These are phyloP conservation scores for Pichia kluyveri DNA, from an alignment of 805 yeast genomes.

Conservation along the genomic window DNA sequence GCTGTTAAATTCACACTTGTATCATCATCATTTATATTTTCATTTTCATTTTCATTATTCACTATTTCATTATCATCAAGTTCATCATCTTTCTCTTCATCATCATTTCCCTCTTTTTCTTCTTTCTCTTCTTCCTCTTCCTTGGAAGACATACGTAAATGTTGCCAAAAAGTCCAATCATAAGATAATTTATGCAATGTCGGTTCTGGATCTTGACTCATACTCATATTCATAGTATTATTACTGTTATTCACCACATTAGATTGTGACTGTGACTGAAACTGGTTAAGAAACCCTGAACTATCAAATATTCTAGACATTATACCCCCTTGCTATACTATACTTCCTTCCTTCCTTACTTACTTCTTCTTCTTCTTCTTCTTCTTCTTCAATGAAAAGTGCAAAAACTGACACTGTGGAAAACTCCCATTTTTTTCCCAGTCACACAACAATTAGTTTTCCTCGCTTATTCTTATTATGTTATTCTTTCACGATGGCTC, in stretches of 20 bases:
- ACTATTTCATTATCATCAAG: background rate
- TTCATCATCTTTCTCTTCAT: background rate
- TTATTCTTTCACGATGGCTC: too few species aligned
- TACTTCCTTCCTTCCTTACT: too few species aligned
- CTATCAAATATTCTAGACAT: background rate
- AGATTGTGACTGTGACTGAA: too few species aligned
- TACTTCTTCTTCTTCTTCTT: too few species aligned
- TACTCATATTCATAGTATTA: too few species aligned
- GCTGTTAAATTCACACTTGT: background rate
- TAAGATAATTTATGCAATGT: background rate
- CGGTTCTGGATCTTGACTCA: background rate
- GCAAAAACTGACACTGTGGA: too few species aligned
- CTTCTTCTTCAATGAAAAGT: too few species aligned
- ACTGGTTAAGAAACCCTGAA: too few species aligned
- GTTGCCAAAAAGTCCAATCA: background rate
- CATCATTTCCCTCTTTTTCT: slow-evolving; percentile 2
- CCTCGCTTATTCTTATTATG: too few species aligned
- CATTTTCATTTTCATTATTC: slow-evolving; percentile 1
- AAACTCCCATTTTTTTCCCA: too few species aligned
- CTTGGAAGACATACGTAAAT: background rate
- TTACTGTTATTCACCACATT: too few species aligned
- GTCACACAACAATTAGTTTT: too few species aligned
- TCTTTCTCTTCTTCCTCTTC: background rate
- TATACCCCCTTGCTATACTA: background rate
- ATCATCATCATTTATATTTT: background rate